Conservation (phyloP, 371 early-diverging fungal species). For the Parasitella parasitica region DNA sequence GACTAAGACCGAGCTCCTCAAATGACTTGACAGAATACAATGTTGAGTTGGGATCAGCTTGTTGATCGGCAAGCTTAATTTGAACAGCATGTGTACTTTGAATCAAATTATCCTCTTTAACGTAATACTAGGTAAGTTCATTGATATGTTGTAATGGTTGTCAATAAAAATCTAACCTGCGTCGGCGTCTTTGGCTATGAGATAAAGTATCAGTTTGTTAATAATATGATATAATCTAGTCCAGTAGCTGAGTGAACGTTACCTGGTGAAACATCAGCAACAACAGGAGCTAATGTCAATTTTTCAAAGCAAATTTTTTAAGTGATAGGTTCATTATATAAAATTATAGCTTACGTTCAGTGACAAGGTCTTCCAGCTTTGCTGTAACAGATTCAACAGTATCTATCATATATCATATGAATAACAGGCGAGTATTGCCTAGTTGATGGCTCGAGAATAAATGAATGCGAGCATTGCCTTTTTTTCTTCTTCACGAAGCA, state of each 20-base stretch:
- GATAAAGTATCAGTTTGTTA: not conserved
- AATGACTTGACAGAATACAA: conserved; percentile 78
- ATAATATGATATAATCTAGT: too few species aligned
- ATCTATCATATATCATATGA: conserved; percentile 3
- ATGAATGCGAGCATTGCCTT: not conserved
- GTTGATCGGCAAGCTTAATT: conserved; percentile 79
- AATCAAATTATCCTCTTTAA: conserved; percentile 35
- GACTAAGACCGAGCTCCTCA: conserved; percentile 73
- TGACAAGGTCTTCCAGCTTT: conserved; percentile 34
- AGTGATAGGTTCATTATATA: not conserved
- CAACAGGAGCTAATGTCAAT: not conserved
- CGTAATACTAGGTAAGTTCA: not conserved
- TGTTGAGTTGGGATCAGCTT: conserved; percentile 77
- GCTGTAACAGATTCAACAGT: conserved; percentile 30
- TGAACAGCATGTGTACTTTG: conserved; percentile 70
- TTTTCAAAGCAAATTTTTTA: not conserved
- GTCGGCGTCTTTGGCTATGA: not conserved
- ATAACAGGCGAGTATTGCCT: not conserved
- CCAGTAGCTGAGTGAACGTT: not conserved
- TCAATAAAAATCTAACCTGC: not conserved
- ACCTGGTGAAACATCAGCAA: not conserved
- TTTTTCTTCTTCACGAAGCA: not conserved
- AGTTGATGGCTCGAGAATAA: not conserved
- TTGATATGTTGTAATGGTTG: not conserved
- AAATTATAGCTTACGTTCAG: conserved; percentile 22